Evolutionary conservation across 306 rosid genomes (phyloP), one percentile per base, ranked within the genome.

Genomic region (Quercus rubra): DNA sequence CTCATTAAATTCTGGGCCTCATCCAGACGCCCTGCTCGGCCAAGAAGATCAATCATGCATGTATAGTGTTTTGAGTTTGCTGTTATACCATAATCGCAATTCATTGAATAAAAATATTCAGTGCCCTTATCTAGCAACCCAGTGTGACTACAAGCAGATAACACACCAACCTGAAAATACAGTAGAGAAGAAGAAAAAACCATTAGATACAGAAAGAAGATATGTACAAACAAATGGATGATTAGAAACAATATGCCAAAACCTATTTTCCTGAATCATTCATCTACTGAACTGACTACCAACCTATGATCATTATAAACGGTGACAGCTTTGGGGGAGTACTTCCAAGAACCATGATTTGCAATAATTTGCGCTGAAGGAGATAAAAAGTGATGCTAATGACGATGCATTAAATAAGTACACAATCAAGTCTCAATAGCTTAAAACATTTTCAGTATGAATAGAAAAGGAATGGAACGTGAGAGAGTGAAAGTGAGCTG

Each of bases 31-130:
- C 97, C 97, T 2, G 96, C 92, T 76, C 96, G 85, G n/a, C 96
- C 97, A 41, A 93, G 91, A 84, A 93, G 97, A 82, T 93, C 97
- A 69, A 93, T 83, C 89, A 88, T 85, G 86, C 97, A 93, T 31
- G 97, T 89, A 81, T 87, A 93, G 70, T 91, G 97, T 78, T 88
- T 91, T 69, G 91, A 75, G 83, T 85, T 85, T 59, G 90, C 88
- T 62, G 70, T 84, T 57, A 93, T 77, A 15, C 91, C 87, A 25
- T 91, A 91, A 68, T 86, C 87, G 77, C 57, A 81, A 72, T 73
- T 54, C 94, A 93, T 93, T 5, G 93, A 85, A 76, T 93, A 82
- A 68, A 93, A 93, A 73, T 84, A 91, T 66, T 88, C 85, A 43
- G 78, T 81, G 57, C 97, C 98, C 79, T 75, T 91, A 61, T 91